Percentiles rank a stretch among this genome's conserved stretches.
Conservation (phyloP, 1,284 basidiomycete genomes). For the Trametes hirsuta region DNA sequence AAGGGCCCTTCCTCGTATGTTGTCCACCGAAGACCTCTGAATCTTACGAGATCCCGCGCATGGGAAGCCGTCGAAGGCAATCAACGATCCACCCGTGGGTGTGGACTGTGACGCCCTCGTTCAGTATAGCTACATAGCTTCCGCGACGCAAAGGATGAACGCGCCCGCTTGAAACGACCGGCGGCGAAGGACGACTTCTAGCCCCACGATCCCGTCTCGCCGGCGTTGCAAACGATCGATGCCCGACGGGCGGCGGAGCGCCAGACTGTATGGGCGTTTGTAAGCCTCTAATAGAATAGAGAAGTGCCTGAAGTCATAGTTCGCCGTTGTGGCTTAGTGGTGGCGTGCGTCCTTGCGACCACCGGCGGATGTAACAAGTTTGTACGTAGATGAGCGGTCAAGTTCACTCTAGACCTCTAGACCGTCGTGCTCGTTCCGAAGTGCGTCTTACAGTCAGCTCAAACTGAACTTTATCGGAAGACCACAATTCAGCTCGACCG, state of each 20-base stretch:
- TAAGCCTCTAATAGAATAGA: no score
- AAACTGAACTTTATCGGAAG: neutral
- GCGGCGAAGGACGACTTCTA: neutral
- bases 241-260: neutral
- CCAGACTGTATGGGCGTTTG: neutral
- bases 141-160: neutral
- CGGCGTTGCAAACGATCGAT: neutral
- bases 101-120: neutral
- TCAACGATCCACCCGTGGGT: conserved; percentile 7
- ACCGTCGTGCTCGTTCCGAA: neutral
- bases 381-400: no score
- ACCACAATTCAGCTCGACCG: neutral
- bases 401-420: no score
- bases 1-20: neutral
- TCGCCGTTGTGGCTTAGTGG: no score
- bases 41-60: conserved; percentile 25
- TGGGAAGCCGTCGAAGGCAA: conserved; percentile 1
- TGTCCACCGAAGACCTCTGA: neutral
- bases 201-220: neutral
- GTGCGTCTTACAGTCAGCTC: neutral
- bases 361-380: no score
- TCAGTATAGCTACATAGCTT: neutral
- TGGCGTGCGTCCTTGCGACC: no score
- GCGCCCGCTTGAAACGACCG: neutral
- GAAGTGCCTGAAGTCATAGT: no score